phyloP scores from a whole-genome alignment of 306 rosid genomes.

The Trifolium subterraneum region DNA sequence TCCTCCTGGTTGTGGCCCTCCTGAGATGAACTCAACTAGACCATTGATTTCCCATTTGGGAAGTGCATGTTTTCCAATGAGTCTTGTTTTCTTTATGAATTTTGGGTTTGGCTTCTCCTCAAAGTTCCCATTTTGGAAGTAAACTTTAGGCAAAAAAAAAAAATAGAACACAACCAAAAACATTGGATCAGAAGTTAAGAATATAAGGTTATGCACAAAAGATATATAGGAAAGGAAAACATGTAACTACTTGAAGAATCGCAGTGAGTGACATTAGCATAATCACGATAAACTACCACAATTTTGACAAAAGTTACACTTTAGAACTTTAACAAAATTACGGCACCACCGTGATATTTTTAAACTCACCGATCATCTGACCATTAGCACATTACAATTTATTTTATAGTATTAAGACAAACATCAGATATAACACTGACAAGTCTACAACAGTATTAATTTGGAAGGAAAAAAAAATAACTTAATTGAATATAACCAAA shows the following conservation, averaged over 20 bases:
- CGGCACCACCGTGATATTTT: too few species aligned
- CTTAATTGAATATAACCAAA: too few species aligned
- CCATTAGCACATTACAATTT: too few species aligned
- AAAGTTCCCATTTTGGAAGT: slow-evolving; percentile 80
- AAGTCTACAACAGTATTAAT: too few species aligned
- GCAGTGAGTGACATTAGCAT: too few species aligned
- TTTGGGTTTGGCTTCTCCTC: slow-evolving; percentile 66
- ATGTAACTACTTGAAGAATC: background rate
- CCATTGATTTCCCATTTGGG: slow-evolving; percentile 91
- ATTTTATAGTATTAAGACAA: too few species aligned
- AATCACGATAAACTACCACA: background rate
- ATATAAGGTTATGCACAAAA: slow-evolving; percentile 4
- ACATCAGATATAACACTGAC: too few species aligned
- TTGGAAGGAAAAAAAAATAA: too few species aligned
- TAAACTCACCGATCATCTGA: too few species aligned
- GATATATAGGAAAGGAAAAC: background rate
- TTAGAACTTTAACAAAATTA: too few species aligned
- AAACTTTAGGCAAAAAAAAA: slow-evolving; percentile 44
- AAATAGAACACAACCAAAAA: background rate
- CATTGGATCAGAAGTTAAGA: slow-evolving; percentile 1
- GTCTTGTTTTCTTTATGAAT: slow-evolving; percentile 62
- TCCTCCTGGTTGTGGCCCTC: slow-evolving; percentile 97
- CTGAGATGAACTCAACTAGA: slow-evolving; percentile 79
- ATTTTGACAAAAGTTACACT: too few species aligned
- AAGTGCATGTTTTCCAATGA: slow-evolving; percentile 67